A percentile compares a stretch with the other conserved stretches of the same genome.
These are phyloP conservation scores for Penicillium herquei DNA, from an alignment of 495 filamentous ascomycete species.

Conservation along the genomic window DNA sequence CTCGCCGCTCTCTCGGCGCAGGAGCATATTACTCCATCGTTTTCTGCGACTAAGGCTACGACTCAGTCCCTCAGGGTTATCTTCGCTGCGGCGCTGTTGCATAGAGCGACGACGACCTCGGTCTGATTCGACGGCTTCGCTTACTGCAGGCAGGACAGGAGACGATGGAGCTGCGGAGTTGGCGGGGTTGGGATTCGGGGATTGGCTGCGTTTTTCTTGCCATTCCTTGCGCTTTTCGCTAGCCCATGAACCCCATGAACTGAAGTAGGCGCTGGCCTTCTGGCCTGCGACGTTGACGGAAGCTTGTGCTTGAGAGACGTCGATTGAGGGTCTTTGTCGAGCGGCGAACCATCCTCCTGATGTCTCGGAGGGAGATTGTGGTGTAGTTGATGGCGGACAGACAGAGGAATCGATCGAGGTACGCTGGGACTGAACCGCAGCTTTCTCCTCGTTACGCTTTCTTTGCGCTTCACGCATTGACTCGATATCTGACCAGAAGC, in stretches of 20 bases:
- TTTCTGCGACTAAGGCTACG: constrained; percentile 45
- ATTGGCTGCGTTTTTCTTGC: constrained; percentile 42
- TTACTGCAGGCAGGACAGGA: constrained; percentile 25
- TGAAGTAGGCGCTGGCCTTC: constrained; percentile 83
- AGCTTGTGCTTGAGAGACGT: constrained; percentile 65
- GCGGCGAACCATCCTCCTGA: constrained; percentile 27
- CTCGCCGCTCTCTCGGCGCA: constrained; percentile 40
- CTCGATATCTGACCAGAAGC: constrained; percentile 87
- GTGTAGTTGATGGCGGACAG: constrained; percentile 24
- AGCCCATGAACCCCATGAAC: constrained; percentile 94
- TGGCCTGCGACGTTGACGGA: constrained; percentile 64
- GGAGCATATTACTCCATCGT: constrained; percentile 45
- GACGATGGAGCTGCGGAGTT: constrained; percentile 28
- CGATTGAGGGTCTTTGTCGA: constrained; percentile 46
- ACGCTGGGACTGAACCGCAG: constrained; percentile 31
- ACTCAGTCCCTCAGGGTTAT: constrained; percentile 23
- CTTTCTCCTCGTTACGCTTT: constrained; percentile 60
- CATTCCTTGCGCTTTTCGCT: constrained; percentile 76
- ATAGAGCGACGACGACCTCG: constrained; percentile 34
- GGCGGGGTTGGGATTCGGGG: constrained; percentile 20
- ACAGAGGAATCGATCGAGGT: constrained; percentile 28
- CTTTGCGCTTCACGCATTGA: constrained; percentile 77
- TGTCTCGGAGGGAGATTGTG: constrained; percentile 21
- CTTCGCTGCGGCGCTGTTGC: constrained; percentile 32
- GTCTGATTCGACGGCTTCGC: constrained; percentile 32